phyloP scores from a whole-genome alignment of 305 asterid genomes.

The Petunia hybrid region DNA sequence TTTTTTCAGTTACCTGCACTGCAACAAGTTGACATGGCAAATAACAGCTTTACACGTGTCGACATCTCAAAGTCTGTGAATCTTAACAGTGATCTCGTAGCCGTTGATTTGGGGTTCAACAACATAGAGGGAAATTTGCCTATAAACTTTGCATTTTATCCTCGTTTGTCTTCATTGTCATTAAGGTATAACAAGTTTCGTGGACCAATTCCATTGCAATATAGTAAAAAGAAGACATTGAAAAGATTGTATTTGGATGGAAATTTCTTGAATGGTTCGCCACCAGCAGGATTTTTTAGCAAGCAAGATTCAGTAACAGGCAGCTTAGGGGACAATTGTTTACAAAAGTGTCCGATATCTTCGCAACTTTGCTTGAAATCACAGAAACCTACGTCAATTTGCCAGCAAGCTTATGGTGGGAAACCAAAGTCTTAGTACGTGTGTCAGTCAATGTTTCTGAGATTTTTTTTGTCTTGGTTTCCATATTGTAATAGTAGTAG shows the following conservation, averaged over 20 bases:
- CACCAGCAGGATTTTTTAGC: constrained; percentile 76
- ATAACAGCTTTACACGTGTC: constrained; percentile 58
- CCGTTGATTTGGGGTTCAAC: constrained; percentile 80
- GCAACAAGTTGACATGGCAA: constrained; percentile 76
- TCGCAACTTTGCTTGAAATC: constrained; percentile 90
- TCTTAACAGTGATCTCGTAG: constrained; percentile 64
- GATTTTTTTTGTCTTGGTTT: constrained; percentile 16
- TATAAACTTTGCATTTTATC: constrained; percentile 54
- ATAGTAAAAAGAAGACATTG: constrained; percentile 58
- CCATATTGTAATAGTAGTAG: not conserved
- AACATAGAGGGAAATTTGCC: constrained; percentile 65
- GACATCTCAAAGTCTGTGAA: constrained; percentile 48
- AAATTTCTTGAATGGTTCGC: constrained; percentile 74
- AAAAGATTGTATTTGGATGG: constrained; percentile 82
- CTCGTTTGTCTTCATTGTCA: constrained; percentile 67
- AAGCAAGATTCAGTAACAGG: constrained; percentile 59
- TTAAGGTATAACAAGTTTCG: constrained; percentile 73
- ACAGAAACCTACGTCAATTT: constrained; percentile 82
- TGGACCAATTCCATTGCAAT: constrained; percentile 80
- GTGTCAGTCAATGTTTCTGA: constrained; percentile 44
- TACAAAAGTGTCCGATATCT: constrained; percentile 67
- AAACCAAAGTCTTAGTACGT: constrained; percentile 63
- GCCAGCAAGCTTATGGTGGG: constrained; percentile 89
- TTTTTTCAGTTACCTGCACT: constrained; percentile 70
- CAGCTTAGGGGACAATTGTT: constrained; percentile 90